These are phyloP conservation scores for Solanum sparsipilum DNA, from an alignment of 257 asterid species.

Conservation along the genomic window DNA sequence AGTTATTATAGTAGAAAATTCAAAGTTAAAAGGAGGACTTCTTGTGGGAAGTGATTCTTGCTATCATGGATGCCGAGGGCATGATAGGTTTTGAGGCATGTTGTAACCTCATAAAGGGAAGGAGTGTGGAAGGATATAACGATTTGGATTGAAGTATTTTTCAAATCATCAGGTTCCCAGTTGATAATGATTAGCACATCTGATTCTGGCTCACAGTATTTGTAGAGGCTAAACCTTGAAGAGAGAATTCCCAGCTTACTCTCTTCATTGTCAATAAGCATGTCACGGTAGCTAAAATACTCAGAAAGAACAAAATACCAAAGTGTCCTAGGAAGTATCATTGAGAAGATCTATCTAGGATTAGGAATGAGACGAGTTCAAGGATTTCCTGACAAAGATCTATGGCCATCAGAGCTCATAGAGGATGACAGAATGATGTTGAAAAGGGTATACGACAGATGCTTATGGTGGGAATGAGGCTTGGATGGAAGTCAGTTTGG, in stretches of 20 bases:
- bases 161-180: background rate
- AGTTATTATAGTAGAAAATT: background rate
- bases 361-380: background rate
- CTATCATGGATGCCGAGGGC: background rate
- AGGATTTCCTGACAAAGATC: background rate
- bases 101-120: background rate
- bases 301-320: background rate
- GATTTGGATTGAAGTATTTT: background rate
- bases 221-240: background rate
- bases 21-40: background rate
- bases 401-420: background rate
- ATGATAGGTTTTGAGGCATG: background rate
- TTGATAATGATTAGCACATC: background rate
- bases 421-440: background rate
- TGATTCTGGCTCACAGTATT: background rate
- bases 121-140: background rate
- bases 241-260: background rate
- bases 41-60: background rate
- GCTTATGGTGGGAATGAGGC: background rate
- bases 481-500: background rate
- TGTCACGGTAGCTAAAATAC: background rate
- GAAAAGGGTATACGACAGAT: background rate
- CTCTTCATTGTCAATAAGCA: background rate
- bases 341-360: background rate
- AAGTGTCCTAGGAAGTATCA: background rate